A percentile compares a stretch with the other conserved stretches of the same genome.
Conservation (phyloP, 805 yeast species). For the Lipomyces lipofer region DNA sequence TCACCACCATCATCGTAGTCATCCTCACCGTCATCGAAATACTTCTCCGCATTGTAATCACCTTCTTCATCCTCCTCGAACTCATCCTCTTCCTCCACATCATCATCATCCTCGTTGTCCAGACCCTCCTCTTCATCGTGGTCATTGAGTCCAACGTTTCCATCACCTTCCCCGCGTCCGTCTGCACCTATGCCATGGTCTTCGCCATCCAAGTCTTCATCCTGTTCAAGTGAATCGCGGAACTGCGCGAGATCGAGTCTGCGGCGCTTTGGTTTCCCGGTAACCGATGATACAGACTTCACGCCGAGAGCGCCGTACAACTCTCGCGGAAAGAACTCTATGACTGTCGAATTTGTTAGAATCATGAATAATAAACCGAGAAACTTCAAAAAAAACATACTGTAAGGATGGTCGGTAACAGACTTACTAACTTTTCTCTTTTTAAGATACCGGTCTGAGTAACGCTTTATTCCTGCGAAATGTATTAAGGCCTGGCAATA, state of each 20-base stretch:
- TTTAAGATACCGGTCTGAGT: conserved; percentile 31
- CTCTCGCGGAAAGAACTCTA: conserved; percentile 29
- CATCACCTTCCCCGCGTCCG: conserved; percentile 20
- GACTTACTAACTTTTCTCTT: conserved; percentile 23
- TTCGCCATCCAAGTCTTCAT: conserved; percentile 18
- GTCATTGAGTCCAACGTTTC: neutral
- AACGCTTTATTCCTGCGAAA: conserved; percentile 30
- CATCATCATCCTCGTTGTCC: conserved; percentile 22
- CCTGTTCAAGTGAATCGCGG: conserved; percentile 13
- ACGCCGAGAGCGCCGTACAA: conserved; percentile 28
- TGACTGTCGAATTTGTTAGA: conserved; percentile 6
- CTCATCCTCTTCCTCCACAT: conserved; percentile 33
- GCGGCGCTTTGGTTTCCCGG: conserved; percentile 10
- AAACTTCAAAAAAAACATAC: conserved; percentile 6
- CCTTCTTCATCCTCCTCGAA: conserved; percentile 36
- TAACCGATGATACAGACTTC: neutral
- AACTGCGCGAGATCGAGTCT: conserved; percentile 20
- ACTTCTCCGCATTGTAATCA: conserved; percentile 35
- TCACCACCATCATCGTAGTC: conserved; percentile 32
- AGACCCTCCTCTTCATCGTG: conserved; percentile 14
- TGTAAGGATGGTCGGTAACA: conserved; percentile 31
- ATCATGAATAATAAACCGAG: neutral
- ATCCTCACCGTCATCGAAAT: conserved; percentile 36
- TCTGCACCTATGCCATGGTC: conserved; percentile 14
- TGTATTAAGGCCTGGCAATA: neutral